Conservation (phyloP, 2,329 filamentous ascomycete species). For the Davidsoniella australis region DNA sequence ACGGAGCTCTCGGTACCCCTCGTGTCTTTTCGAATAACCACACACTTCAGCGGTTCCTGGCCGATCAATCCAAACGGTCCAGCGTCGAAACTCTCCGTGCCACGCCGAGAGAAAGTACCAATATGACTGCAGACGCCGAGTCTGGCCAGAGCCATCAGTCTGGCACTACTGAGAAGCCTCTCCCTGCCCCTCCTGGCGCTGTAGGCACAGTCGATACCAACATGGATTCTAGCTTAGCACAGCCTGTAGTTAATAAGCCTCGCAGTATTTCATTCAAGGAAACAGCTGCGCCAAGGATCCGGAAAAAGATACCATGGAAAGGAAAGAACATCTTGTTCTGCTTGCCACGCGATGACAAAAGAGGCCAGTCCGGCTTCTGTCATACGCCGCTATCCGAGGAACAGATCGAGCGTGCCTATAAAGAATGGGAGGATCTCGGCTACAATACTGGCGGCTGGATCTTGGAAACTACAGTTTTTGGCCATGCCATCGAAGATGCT, state of each 20-base stretch:
- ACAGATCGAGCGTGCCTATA: slow-evolving; percentile 44
- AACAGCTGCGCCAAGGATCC: slow-evolving; percentile 36
- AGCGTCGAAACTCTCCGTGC: slow-evolving; percentile 36
- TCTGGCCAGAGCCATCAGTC: slow-evolving; percentile 1
- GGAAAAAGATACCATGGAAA: slow-evolving; percentile 59
- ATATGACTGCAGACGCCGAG: slow-evolving; percentile 8
- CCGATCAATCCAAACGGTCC: slow-evolving; percentile 27
- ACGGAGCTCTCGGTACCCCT: slow-evolving; percentile 26
- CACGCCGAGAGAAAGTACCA: slow-evolving; percentile 8
- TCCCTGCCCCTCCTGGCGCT: slow-evolving; percentile 3
- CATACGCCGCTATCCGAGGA: slow-evolving; percentile 36
- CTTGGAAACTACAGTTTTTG: slow-evolving; percentile 30
- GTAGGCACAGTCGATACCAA: slow-evolving; percentile 15
- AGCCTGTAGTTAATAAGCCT: slow-evolving; percentile 14
- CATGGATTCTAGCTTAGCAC: slow-evolving; percentile 22
- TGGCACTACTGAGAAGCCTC: slow-evolving; percentile 7
- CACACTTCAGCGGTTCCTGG: slow-evolving; percentile 10
- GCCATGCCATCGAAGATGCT: slow-evolving; percentile 24
- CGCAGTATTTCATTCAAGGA: slow-evolving; percentile 23
- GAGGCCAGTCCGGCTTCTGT: slow-evolving; percentile 31
- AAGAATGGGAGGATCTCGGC: slow-evolving; percentile 50
- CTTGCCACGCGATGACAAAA: slow-evolving; percentile 49
- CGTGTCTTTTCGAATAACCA: slow-evolving; percentile 20
- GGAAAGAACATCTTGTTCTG: slow-evolving; percentile 58
- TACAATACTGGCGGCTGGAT: slow-evolving; percentile 56